Conservation (phyloP, 768 basidiomycete species). For the Lactarius sanguifluus region DNA sequence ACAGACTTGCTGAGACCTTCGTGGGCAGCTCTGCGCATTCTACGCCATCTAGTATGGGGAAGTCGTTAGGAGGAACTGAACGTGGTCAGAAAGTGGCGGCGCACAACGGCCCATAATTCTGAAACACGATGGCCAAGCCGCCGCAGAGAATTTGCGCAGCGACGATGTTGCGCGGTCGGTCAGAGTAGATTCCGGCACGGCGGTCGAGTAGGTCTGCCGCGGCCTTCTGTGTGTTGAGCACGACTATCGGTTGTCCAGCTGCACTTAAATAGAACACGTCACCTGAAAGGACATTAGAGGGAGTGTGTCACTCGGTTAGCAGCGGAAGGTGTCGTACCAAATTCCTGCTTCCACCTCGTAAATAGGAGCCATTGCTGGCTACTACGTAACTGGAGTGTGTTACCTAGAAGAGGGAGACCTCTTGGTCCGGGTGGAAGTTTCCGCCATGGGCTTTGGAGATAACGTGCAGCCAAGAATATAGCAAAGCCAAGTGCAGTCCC, state of each 20-base stretch:
- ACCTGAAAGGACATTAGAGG: slow-evolving; percentile 10
- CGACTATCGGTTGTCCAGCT: slow-evolving; percentile 30
- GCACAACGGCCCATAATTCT: slow-evolving; percentile 25
- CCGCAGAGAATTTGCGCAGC: slow-evolving; percentile 24
- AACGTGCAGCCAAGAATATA: slow-evolving; percentile 14
- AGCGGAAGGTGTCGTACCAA: slow-evolving; percentile 6
- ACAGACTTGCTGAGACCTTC: slow-evolving; percentile 10
- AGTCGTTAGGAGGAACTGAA: not conserved
- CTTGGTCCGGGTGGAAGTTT: slow-evolving; percentile 25
- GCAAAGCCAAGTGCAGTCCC: not conserved
- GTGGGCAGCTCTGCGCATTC: slow-evolving; percentile 19
- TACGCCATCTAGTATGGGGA: slow-evolving; percentile 23
- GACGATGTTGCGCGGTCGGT: slow-evolving; percentile 26
- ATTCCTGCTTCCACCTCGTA: slow-evolving; percentile 22
- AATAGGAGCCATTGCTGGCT: slow-evolving; percentile 26
- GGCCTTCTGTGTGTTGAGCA: slow-evolving; percentile 32
- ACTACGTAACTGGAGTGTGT: slow-evolving; percentile 22
- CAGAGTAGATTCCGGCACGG: slow-evolving; percentile 26
- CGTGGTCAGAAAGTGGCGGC: not conserved
- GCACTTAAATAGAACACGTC: slow-evolving; percentile 28
- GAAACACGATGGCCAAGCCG: slow-evolving; percentile 26
- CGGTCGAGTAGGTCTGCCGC: slow-evolving; percentile 33
- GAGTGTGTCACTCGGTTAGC: not conserved
- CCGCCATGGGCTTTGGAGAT: slow-evolving; percentile 28
- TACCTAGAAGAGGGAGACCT: slow-evolving; percentile 24